A percentile compares a stretch with the other conserved stretches of the same genome.
These are phyloP conservation scores for Calocybe gangraenosa DNA, from an alignment of 768 basidiomycete genomes.

Conservation along the genomic window DNA sequence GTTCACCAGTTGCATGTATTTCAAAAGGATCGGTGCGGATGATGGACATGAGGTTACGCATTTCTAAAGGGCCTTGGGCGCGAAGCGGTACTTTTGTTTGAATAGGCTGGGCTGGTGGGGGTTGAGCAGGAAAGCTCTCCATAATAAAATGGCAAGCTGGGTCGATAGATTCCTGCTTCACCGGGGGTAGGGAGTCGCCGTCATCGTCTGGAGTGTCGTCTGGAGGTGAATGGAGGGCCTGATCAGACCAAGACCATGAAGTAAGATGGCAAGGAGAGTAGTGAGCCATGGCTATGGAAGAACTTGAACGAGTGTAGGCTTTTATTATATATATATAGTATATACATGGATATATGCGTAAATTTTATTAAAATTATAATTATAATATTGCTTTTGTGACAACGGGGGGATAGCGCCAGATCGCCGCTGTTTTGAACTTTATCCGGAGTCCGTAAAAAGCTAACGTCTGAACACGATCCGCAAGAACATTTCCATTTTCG, in stretches of 20 bases:
- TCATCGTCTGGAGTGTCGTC: background rate
- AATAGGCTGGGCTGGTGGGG: constrained; percentile 29
- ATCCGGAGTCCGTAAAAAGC: too few relatives aligned
- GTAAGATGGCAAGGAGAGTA: background rate
- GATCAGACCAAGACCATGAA: constrained; percentile 7
- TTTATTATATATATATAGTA: too few relatives aligned
- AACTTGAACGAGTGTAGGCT: too few relatives aligned
- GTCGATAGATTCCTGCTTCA: constrained; percentile 39
- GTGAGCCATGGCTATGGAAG: too few relatives aligned
- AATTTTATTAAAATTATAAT: too few relatives aligned
- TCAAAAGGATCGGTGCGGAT: constrained; percentile 78
- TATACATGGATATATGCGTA: too few relatives aligned
- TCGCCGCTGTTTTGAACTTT: too few relatives aligned
- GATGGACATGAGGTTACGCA: constrained; percentile 75
- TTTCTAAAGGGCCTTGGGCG: constrained; percentile 64
- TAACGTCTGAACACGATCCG: too few relatives aligned
- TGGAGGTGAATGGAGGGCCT: constrained; percentile 1
- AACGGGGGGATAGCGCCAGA: too few relatives aligned
- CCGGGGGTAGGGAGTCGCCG: constrained; percentile 16
- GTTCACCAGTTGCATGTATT: constrained; percentile 45
- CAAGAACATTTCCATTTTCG: too few relatives aligned
- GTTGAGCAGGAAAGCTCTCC: constrained; percentile 27
- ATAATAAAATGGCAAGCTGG: constrained; percentile 40
- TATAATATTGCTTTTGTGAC: too few relatives aligned
- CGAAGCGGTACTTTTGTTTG: constrained; percentile 70